A percentile compares a stretch with the other conserved stretches of the same genome.
Conservation (phyloP, 2,329 filamentous ascomycete species). For the Colletotrichum paranaense region DNA sequence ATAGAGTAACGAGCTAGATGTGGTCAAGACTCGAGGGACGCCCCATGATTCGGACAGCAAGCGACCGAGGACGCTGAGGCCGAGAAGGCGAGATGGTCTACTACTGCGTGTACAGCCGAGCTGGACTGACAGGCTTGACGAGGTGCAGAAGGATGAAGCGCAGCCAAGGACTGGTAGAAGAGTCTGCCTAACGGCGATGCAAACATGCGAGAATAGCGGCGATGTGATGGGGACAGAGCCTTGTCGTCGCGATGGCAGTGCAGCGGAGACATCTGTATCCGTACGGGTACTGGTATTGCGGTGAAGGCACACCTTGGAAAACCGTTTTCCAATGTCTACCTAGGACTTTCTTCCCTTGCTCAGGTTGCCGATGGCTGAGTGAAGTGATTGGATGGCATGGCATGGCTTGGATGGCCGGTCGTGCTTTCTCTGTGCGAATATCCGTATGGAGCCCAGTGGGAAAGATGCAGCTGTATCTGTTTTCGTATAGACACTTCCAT, state of each 20-base stretch:
- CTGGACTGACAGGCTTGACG: constrained; percentile 14
- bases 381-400: no score
- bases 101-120: background rate
- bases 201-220: background rate
- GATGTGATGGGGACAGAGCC: background rate
- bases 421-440: background rate
- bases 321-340: background rate
- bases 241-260: background rate
- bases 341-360: background rate
- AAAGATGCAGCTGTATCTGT: background rate
- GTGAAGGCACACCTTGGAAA: background rate
- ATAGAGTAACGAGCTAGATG: background rate
- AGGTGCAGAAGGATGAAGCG: constrained; percentile 36
- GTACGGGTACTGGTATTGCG: background rate
- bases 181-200: constrained; percentile 13
- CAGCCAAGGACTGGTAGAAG: background rate
- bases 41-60: background rate
- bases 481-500: background rate
- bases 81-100: background rate
- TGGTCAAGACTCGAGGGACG: background rate
- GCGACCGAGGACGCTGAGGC: background rate
- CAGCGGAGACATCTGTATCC: background rate
- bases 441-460: background rate
- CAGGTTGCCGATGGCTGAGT: background rate
- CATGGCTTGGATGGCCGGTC: no score